Evolutionary conservation across 129 eudicot genomes (phyloP).

Genomic region (Lactuca sativa): DNA sequence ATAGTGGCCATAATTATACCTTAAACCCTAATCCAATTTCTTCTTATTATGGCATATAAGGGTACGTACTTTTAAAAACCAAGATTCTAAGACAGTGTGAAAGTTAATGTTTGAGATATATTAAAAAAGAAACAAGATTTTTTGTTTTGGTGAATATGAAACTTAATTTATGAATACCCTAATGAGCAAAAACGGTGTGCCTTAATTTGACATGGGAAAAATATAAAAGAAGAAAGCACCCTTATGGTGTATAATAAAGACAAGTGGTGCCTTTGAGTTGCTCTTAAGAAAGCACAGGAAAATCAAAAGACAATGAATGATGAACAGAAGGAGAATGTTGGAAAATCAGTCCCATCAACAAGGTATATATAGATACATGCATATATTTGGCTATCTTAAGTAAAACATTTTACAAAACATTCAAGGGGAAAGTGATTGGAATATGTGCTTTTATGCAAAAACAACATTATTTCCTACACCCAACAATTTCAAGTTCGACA

Average conservation of each 20-base stretch:
- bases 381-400: slow-evolving; percentile 33
- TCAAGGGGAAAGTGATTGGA: slow-evolving; percentile 31
- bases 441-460: slow-evolving; percentile 37
- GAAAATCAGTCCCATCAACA: slow-evolving; percentile 38
- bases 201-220: slow-evolving; percentile 24
- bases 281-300: slow-evolving; percentile 31
- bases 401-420: slow-evolving; percentile 23
- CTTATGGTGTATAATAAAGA: slow-evolving; percentile 26
- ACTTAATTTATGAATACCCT: slow-evolving; percentile 9
- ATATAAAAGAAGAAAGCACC: slow-evolving; percentile 14
- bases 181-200: slow-evolving; percentile 21
- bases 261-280: slow-evolving; percentile 35
- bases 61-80: background rate
- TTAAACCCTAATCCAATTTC: background rate
- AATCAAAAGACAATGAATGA: slow-evolving; percentile 30
- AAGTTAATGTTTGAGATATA: slow-evolving; percentile 11
- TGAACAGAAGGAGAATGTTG: slow-evolving; percentile 46
- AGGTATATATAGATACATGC: slow-evolving; percentile 25
- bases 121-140: slow-evolving; percentile 20
- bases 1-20: background rate
- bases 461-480: slow-evolving; percentile 29
- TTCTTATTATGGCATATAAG: background rate
- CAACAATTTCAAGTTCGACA: slow-evolving; percentile 34
- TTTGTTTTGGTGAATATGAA: slow-evolving; percentile 16
- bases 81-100: background rate